These are phyloP conservation scores for Neofusicoccum sp. DNA, from an alignment of 2,329 filamentous ascomycete genomes.

Conservation along the genomic window DNA sequence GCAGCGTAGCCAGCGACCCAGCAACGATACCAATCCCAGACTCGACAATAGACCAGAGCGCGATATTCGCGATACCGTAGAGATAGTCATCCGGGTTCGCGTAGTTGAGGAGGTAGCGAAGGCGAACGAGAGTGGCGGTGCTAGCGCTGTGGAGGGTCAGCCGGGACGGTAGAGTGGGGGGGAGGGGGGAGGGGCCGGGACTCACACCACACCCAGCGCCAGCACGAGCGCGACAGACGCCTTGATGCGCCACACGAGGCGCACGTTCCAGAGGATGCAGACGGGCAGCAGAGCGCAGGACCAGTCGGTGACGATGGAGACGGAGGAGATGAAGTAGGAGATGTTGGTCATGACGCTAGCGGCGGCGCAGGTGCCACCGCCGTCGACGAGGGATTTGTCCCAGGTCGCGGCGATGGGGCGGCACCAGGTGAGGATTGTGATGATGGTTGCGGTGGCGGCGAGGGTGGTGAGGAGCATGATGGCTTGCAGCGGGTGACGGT, in stretches of 20 bases:
- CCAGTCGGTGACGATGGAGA: slow-evolving; percentile 33
- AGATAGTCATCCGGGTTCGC: slow-evolving; percentile 40
- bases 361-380: background rate
- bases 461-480: background rate
- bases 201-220: slow-evolving; percentile 45
- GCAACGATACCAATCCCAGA: slow-evolving; percentile 52
- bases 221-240: slow-evolving; percentile 47
- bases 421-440: slow-evolving; percentile 17
- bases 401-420: slow-evolving; percentile 19
- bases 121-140: slow-evolving; percentile 42
- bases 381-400: slow-evolving; percentile 6
- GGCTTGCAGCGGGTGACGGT: slow-evolving; percentile 1
- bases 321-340: slow-evolving; percentile 35
- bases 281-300: slow-evolving; percentile 34
- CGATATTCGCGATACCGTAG: slow-evolving; percentile 42
- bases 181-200: background rate
- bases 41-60: slow-evolving; percentile 50
- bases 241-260: slow-evolving; percentile 46
- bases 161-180: background rate
- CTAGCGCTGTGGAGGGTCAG: slow-evolving; percentile 29
- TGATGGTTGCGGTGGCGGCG: background rate
- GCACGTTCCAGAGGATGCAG: slow-evolving; percentile 40
- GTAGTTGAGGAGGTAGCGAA: slow-evolving; percentile 44
- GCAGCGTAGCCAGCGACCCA: slow-evolving; percentile 47
- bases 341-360: slow-evolving; percentile 27